These are phyloP conservation scores for Testicularia cyperi DNA, from an alignment of 1,284 basidiomycete genomes.

Conservation along the genomic window DNA sequence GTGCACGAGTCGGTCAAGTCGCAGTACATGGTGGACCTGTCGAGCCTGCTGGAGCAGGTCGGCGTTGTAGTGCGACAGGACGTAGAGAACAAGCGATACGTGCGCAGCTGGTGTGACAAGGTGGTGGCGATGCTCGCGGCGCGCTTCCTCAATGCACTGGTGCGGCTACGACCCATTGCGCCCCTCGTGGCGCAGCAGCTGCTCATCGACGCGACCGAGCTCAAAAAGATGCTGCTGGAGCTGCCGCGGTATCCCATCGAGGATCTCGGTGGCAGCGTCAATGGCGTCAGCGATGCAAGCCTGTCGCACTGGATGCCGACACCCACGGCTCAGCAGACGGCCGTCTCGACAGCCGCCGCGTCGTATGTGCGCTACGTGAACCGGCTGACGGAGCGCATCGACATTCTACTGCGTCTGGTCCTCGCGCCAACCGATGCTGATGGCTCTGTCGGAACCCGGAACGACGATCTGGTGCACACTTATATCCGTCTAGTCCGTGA, in stretches of 20 bases:
- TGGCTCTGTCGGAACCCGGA: background rate
- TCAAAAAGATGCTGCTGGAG: constrained; percentile 43
- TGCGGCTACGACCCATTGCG: constrained; percentile 48
- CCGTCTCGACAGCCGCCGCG: constrained; percentile 21
- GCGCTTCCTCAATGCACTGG: constrained; percentile 39
- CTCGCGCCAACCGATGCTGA: constrained; percentile 20
- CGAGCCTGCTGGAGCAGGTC: constrained; percentile 48
- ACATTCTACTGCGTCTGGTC: constrained; percentile 41
- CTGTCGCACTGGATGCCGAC: constrained; percentile 23
- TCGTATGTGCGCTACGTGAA: constrained; percentile 49
- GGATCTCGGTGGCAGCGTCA: constrained; percentile 16
- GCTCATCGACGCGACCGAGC: constrained; percentile 36
- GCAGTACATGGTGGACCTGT: constrained; percentile 51
- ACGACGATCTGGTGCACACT: constrained; percentile 34
- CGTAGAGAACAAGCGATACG: constrained; percentile 56
- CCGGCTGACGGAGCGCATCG: constrained; percentile 36
- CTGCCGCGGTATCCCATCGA: constrained; percentile 48
- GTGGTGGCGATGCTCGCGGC: constrained; percentile 39
- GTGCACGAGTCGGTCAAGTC: constrained; percentile 16
- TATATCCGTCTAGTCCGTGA: constrained; percentile 49
- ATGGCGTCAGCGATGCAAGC: constrained; percentile 11
- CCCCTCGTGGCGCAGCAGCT: constrained; percentile 43
- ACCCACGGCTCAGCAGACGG: constrained; percentile 21
- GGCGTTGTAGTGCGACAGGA: constrained; percentile 55
- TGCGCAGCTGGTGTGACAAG: constrained; percentile 57